A percentile compares a stretch with the other conserved stretches of the same genome.
These are phyloP conservation scores for Akanthomyces muscarius DNA, from an alignment of 2,329 filamentous ascomycete genomes.

Conservation along the genomic window DNA sequence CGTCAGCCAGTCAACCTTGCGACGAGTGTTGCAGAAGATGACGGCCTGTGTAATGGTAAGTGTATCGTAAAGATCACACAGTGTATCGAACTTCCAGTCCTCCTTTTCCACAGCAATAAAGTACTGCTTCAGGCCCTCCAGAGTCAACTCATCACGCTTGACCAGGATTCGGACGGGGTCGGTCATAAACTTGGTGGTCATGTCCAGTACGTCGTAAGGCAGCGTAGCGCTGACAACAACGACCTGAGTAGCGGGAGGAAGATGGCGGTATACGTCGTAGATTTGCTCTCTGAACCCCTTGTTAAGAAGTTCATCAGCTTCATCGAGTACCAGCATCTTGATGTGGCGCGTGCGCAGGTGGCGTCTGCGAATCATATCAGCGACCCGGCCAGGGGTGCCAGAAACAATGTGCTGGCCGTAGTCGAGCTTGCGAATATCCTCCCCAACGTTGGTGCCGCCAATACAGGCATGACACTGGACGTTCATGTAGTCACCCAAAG, in stretches of 20 bases:
- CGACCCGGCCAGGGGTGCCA: slow-evolving; percentile 91
- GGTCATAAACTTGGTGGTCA: slow-evolving; percentile 99
- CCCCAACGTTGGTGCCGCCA: slow-evolving; percentile 94
- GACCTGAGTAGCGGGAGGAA: slow-evolving; percentile 96
- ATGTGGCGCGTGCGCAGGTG: slow-evolving; percentile 57
- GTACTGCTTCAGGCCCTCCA: slow-evolving; percentile 97
- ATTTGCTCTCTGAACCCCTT: slow-evolving; percentile 97
- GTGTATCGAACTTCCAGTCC: slow-evolving; percentile 99
- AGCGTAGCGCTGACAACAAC: slow-evolving; percentile 95
- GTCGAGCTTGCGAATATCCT: slow-evolving; percentile 96
- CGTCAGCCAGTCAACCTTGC: slow-evolving; percentile 99
- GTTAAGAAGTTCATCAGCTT: slow-evolving; percentile 68
- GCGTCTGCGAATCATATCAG: slow-evolving; percentile 59
- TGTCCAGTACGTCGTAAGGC: slow-evolving; percentile 95
- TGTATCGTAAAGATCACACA: slow-evolving; percentile 98
- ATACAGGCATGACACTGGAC: slow-evolving; percentile 99
- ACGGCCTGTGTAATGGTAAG: slow-evolving; percentile 98
- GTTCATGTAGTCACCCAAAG: slow-evolving; percentile 99
- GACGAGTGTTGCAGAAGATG: slow-evolving; percentile 98
- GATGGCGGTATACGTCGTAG: slow-evolving; percentile 96
- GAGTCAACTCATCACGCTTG: slow-evolving; percentile 96
- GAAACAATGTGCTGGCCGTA: slow-evolving; percentile 98
- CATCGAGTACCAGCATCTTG: slow-evolving; percentile 61
- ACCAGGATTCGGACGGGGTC: slow-evolving; percentile 94
- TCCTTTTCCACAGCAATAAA: slow-evolving; percentile 99